Base-by-base conservation (phyloP, 2,329 filamentous ascomycete genomes). In the Calonectria hawksworthii region DNA sequence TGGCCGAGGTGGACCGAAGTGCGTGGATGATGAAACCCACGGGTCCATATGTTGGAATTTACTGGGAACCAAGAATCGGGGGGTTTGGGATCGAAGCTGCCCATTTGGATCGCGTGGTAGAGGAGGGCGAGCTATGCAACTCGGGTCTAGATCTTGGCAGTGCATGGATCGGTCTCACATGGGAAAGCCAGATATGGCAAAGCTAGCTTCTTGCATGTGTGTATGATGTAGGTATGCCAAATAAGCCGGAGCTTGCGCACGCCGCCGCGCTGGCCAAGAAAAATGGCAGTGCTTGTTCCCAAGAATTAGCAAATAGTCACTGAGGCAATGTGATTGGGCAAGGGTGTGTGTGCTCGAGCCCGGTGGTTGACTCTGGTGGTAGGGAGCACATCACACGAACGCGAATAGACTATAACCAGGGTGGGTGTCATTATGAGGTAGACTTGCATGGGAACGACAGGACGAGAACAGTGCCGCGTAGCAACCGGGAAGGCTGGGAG, bases 291-390 rank as follows among this genome's bases (percentile, higher is more conserved):
- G 6, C 28, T n/a, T 13, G 56, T 44, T 44, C 23, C 16, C 10
- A 68, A 10, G 21, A 51, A 16, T 41, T 34, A 4, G 47, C 23
- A 54, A 34, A 54, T 16, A 65, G 44, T 70, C 68, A 70, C 68
- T 47, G 44, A 36, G n/a, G 23, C 44, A 21, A 52, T 54, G 23
- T 70, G 68, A 61, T 70, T 70, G 68, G 68, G 36, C 44, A 51
- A 14, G 34, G 26, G 21, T 8, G n/a, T 47, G 30, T 6, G 26
- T 32, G 68, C 30, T 41, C 36, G 36, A 32, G 30, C 32, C 65
- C 41, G 16, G 61, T 50, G 23, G 21, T 41, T 34, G 26, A 18
- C 26, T 47, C 7, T 34, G 61, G 21, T 34, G 41, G 38, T 65
- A 65, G 41, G 61, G 41, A 63, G 61, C 61, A 50, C 26, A 68